These are phyloP conservation scores for Aspergillus hortae DNA, from an alignment of 2,329 filamentous ascomycete genomes.

Conservation along the genomic window DNA sequence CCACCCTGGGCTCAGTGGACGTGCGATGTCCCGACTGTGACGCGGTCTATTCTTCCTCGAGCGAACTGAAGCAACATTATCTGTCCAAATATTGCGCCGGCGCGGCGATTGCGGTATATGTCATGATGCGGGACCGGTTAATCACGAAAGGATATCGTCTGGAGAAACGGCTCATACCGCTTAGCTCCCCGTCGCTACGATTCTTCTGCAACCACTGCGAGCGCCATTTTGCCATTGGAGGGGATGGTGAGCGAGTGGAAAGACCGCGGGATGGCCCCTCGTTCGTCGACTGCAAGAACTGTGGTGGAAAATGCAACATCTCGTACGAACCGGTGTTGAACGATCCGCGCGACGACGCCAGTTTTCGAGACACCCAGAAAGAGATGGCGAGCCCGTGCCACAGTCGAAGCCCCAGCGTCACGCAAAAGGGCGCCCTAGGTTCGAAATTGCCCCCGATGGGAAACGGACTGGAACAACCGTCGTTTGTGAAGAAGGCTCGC, in stretches of 20 bases:
- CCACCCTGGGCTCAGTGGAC: slow-evolving; percentile 17
- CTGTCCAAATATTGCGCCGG: slow-evolving; percentile 27
- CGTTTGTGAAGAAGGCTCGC: slow-evolving; percentile 18
- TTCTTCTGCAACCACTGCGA: slow-evolving; percentile 27
- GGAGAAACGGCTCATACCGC: slow-evolving; percentile 24
- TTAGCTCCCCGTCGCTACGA: slow-evolving; percentile 23
- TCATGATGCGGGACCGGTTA: slow-evolving; percentile 31
- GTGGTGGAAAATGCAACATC: slow-evolving; percentile 20
- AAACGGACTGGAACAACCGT: slow-evolving; percentile 13
- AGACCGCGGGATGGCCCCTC: slow-evolving; percentile 11
- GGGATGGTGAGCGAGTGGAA: slow-evolving; percentile 15
- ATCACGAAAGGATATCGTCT: slow-evolving; percentile 31
- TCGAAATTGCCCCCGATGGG: slow-evolving; percentile 13
- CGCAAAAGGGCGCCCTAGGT: slow-evolving; percentile 12
- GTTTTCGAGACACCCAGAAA: slow-evolving; percentile 15
- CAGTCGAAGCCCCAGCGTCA: slow-evolving; percentile 19
- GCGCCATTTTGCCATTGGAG: slow-evolving; percentile 19
- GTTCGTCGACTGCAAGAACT: slow-evolving; percentile 18
- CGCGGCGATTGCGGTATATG: slow-evolving; percentile 25
- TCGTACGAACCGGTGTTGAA: slow-evolving; percentile 21
- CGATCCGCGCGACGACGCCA: slow-evolving; percentile 18
- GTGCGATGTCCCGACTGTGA: slow-evolving; percentile 27
- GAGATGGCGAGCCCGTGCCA: slow-evolving; percentile 11
- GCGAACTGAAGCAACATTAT: slow-evolving; percentile 25
- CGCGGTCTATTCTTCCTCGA: slow-evolving; percentile 26